Base-by-base conservation (phyloP, 352 stramenopile genomes). In the Globisporangium abappressorium region DNA sequence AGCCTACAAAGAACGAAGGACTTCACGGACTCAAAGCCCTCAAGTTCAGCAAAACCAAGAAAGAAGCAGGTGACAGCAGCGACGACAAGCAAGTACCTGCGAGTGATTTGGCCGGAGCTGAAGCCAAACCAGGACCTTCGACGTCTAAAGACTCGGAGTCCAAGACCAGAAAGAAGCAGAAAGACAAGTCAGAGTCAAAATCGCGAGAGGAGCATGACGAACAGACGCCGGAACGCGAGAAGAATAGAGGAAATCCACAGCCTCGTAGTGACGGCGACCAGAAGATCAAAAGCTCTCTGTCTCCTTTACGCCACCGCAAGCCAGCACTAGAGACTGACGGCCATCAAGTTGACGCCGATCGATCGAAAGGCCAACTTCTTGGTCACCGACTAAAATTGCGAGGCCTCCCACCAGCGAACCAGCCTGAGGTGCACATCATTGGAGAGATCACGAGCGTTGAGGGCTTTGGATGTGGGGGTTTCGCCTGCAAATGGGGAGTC, bases 381-480 rank as follows among this genome's bases (percentile, higher is more conserved):
- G 38, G 22, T 9, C 57, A 65, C 49, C 55, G 68, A 14, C 12
- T 62, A 6, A 68, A 78, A 43, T 51, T 80, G 7, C 68, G 78
- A 38, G 43, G 46, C 12, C 66, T 85, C 5, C 69, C 75, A 28
- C 80, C 80, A 18, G 65, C 71, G 4, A 70, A 80, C 11, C 84
- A 92, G 51, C 80, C 81, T 18, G 82, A 93, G 75, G 77, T 93
- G 15, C 83, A 93, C 60, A 72, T 91, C 30, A 78, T 91, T 33
- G 82, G 83, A 12, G 85, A 92, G 59, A 90, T 93, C 61, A 70
- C 80, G 6, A 78, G 73, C 36, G 84, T 79, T n/a, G 68, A 84
- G 11, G 70, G 74, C 57, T 91, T 92, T 64, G 68, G 73, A 15
- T 72, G 68, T 20, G 55, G 66, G 20, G 81, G 81, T 0, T 81